Base-by-base conservation (phyloP, 2,329 filamentous ascomycete species). In the Colletotrichum truncatum region DNA sequence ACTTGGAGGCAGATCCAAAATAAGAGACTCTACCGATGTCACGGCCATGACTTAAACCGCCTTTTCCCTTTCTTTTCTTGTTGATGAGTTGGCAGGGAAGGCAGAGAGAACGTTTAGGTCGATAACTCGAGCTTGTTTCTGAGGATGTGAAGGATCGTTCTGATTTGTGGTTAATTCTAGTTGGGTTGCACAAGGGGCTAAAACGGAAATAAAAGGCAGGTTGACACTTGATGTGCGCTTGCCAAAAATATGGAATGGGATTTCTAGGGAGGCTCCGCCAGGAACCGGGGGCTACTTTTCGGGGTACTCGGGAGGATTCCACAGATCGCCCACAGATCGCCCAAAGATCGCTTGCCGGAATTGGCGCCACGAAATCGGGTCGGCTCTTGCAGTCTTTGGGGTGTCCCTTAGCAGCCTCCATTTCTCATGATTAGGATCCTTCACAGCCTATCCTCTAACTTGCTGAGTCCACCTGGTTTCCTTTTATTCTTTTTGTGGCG, bases 1-100 rank as follows among this genome's bases (percentile, higher is more conserved):
- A 72, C 91, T 93, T 2, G 92, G 92, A 4, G 92, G 92, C 0
- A 92, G 81, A 55, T 92, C 87, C 18, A 93, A 79, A 4, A 76
- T 82, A 28, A 86, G 72, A 4, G 86, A 86, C 52, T 78, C 75
- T 30, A 84, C 74, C 6, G 86, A 85, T 8, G 72, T 68, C 28
- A 84, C 73, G 7, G 70, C 26, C 25, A 8, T 43, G 38, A 23
- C 36, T 9, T 21, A 16, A 21, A 16, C 23, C 18, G 18, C 30
- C 30, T 52, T 52, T 12, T 23, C 26, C 34, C 6, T 9, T 34
- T n/a, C 46, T 28, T 23, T 23, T 28, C 30, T 32, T 39, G n/a
- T n/a, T n/a, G n/a, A n/a, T n/a, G n/a, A n/a, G n/a, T n/a, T n/a
- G n/a, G n/a, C n/a, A n/a, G n/a, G n/a, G n/a, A n/a, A n/a, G n/a